phyloP scores from a whole-genome alignment of 495 filamentous ascomycete genomes.

The Hypoxylon fuscum region DNA sequence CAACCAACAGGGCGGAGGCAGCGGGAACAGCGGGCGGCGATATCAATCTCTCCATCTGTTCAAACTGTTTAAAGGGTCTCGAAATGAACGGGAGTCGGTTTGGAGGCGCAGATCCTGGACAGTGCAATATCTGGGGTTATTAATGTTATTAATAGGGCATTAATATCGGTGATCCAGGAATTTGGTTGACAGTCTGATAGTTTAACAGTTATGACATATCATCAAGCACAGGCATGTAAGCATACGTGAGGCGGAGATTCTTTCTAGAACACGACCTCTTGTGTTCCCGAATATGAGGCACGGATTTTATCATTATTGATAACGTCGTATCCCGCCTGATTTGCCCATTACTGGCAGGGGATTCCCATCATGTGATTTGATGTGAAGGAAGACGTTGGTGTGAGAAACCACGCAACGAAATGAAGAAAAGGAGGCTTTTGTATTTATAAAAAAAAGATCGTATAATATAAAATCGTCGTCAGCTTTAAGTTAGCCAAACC shows the following conservation, averaged over 20 bases:
- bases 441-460: background rate
- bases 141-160: constrained; percentile 14
- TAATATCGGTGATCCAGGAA: constrained; percentile 15
- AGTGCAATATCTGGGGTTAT: constrained; percentile 8
- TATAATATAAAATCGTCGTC: constrained; percentile 14
- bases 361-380: constrained; percentile 33
- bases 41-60: constrained; percentile 7
- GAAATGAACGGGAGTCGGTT: background rate
- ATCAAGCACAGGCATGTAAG: background rate
- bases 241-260: constrained; percentile 20
- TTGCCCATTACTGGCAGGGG: constrained; percentile 28
- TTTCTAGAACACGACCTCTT: constrained; percentile 30
- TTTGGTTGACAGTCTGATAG: constrained; percentile 25
- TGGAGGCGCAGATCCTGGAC: constrained; percentile 30
- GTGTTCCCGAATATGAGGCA: constrained; percentile 1
- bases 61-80: background rate
- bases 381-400: background rate
- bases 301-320: constrained; percentile 19
- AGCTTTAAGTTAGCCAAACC: constrained; percentile 20
- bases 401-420: background rate
- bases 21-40: constrained; percentile 14
- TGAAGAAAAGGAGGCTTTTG: background rate
- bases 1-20: constrained; percentile 16
- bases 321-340: constrained; percentile 10
- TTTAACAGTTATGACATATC: constrained; percentile 31